Evolutionary conservation across 192 early-diverging fungal species (phyloP).

Genomic region (Spizellomyces sp.): DNA sequence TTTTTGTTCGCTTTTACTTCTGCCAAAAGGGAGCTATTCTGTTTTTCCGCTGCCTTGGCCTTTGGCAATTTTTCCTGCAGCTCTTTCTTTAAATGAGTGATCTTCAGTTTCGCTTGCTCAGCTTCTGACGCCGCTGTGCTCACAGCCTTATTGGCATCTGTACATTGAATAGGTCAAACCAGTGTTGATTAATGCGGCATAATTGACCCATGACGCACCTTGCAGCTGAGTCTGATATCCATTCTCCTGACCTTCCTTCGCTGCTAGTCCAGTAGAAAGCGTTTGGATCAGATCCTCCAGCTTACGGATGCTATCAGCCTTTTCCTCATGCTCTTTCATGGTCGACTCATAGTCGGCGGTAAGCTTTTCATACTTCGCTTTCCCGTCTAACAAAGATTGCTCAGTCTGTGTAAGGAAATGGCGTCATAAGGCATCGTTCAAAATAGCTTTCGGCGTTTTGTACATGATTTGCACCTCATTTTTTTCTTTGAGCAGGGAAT

Average conservation of each 20-base stretch:
- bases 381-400: slow-evolving; percentile 22
- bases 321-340: slow-evolving; percentile 55
- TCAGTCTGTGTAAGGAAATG: slow-evolving; percentile 23
- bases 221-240: slow-evolving; percentile 97
- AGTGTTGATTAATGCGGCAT: neutral
- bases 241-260: slow-evolving; percentile 89
- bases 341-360: slow-evolving; percentile 52
- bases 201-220: slow-evolving; percentile 32
- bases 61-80: slow-evolving; percentile 68
- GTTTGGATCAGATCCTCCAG: slow-evolving; percentile 88
- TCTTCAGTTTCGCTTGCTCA: slow-evolving; percentile 83
- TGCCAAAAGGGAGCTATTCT: slow-evolving; percentile 64
- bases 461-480: slow-evolving; percentile 28
- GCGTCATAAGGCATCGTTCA: neutral
- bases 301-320: slow-evolving; percentile 59
- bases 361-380: slow-evolving; percentile 27
- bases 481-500: slow-evolving; percentile 34
- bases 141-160: slow-evolving; percentile 30
- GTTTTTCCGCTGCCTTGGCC: slow-evolving; percentile 65
- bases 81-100: slow-evolving; percentile 74
- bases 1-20: slow-evolving; percentile 40
- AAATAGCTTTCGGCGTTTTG: neutral
- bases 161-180: neutral
- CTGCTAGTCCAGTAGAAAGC: slow-evolving; percentile 88
- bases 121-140: slow-evolving; percentile 25